phyloP scores from a whole-genome alignment of 2,329 filamentous ascomycete genomes.

The Claviceps sp. region DNA sequence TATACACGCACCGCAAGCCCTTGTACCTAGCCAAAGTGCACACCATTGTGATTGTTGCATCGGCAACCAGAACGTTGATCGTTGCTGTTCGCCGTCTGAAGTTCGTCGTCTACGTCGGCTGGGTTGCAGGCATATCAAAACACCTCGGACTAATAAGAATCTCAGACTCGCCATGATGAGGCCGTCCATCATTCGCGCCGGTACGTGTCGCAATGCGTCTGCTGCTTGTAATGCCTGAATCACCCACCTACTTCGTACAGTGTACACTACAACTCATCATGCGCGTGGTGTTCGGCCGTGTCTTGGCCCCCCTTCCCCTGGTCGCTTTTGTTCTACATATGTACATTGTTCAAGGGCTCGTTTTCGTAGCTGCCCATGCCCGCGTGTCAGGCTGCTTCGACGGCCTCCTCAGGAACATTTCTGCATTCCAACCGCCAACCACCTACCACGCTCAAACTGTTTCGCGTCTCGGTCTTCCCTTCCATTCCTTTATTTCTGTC shows the following conservation, averaged over 20 bases:
- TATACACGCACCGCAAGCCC: neutral
- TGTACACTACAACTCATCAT: neutral
- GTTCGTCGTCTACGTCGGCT: neutral
- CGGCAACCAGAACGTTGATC: neutral
- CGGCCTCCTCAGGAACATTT: neutral
- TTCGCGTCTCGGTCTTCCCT: no score
- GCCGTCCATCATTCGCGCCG: slow-evolving; percentile 46
- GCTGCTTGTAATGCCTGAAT: neutral
- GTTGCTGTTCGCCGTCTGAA: neutral
- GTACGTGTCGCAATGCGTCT: slow-evolving; percentile 29
- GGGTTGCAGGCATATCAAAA: neutral
- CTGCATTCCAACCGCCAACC: slow-evolving; percentile 16
- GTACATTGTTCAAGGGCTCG: slow-evolving; percentile 2
- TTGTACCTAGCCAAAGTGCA: neutral
- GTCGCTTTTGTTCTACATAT: slow-evolving; percentile 2
- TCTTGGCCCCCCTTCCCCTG: neutral
- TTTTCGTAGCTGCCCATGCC: slow-evolving; percentile 4
- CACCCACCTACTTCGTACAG: neutral
- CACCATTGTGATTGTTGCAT: neutral
- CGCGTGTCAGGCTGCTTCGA: neutral
- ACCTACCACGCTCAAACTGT: neutral
- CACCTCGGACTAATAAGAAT: neutral
- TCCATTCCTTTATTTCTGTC: neutral
- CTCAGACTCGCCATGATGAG: slow-evolving; percentile 33
- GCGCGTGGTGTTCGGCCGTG: neutral